A percentile compares a stretch with the other conserved stretches of the same genome.
These are phyloP conservation scores for Boletus huronensis DNA, from an alignment of 768 basidiomycete species.

Conservation along the genomic window DNA sequence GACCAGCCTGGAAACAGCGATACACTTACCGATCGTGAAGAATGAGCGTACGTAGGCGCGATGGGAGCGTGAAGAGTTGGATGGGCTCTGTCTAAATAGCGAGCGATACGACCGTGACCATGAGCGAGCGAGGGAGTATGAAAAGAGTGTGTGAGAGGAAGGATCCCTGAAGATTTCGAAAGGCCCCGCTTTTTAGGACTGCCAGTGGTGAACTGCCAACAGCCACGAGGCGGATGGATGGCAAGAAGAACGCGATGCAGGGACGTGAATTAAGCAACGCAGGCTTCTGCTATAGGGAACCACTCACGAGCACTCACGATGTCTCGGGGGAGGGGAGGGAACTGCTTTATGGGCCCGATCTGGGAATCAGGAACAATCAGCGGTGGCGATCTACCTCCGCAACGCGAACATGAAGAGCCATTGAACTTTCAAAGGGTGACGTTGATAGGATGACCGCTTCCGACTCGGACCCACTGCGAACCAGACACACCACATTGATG, in stretches of 20 bases:
- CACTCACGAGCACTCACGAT: not conserved
- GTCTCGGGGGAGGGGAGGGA: not conserved
- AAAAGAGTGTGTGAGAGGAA: constrained; percentile 7
- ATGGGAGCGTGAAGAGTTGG: not conserved
- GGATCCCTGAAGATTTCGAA: constrained; percentile 1
- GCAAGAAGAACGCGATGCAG: constrained; percentile 7
- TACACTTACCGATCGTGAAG: constrained; percentile 26
- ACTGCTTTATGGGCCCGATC: constrained; percentile 4
- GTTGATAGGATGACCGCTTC: no score
- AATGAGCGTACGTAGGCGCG: constrained; percentile 6
- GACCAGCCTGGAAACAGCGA: not conserved
- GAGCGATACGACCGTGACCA: constrained; percentile 13
- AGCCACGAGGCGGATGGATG: constrained; percentile 15
- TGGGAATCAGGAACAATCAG: constrained; percentile 13
- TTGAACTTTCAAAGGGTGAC: no score
- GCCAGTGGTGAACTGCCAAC: not conserved
- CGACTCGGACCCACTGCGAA: constrained; percentile 10
- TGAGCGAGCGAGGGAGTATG: constrained; percentile 12
- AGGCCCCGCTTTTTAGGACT: constrained; percentile 17
- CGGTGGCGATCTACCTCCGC: constrained; percentile 20
- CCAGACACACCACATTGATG: no score
- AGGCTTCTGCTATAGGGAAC: not conserved
- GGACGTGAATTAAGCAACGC: constrained; percentile 5
- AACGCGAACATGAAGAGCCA: no score
- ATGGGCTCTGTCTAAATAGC: constrained; percentile 2